A percentile compares a stretch with the other conserved stretches of the same genome.
phyloP scores from a whole-genome alignment of 768 basidiomycete species.

The Rhodotorula sphaerocarpa region DNA sequence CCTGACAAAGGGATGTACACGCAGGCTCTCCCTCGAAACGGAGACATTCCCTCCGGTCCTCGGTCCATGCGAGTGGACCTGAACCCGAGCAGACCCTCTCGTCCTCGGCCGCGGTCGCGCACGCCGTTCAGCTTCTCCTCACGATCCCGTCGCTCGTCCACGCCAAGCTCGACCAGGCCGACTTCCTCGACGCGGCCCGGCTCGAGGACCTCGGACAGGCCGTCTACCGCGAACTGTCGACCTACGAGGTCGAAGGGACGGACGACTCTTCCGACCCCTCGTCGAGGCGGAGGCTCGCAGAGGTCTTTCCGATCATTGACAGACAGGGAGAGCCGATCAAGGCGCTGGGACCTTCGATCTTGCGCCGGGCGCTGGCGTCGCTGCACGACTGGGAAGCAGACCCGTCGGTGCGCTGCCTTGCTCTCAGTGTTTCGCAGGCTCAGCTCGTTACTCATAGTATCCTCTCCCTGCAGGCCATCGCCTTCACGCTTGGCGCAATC shows the following conservation, averaged over 20 bases:
- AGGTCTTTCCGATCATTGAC: slow-evolving; percentile 38
- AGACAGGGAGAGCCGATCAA: slow-evolving; percentile 34
- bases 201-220: slow-evolving; percentile 35
- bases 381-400: not conserved
- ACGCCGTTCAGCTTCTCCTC: slow-evolving; percentile 33
- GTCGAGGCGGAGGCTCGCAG: not conserved
- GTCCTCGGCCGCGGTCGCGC: slow-evolving; percentile 22
- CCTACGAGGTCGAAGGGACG: slow-evolving; percentile 1
- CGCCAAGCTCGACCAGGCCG: slow-evolving; percentile 27
- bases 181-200: slow-evolving; percentile 36
- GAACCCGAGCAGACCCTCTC: slow-evolving; percentile 2
- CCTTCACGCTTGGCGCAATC: slow-evolving; percentile 25
- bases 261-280: too few species aligned
- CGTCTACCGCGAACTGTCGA: slow-evolving; percentile 35
- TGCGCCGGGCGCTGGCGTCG: slow-evolving; percentile 14
- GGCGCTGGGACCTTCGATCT: slow-evolving; percentile 15
- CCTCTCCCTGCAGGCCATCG: slow-evolving; percentile 5
- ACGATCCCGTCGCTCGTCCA: slow-evolving; percentile 36
- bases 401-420: not conserved
- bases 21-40: not conserved
- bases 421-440: not conserved
- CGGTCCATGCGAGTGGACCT: not conserved
- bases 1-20: too few species aligned
- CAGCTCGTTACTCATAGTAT: not conserved
- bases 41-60: too few species aligned